Percentiles rank a stretch among this genome's conserved stretches.
phyloP scores from a whole-genome alignment of 2,329 filamentous ascomycete genomes.

The Penicillium vulpinum region DNA sequence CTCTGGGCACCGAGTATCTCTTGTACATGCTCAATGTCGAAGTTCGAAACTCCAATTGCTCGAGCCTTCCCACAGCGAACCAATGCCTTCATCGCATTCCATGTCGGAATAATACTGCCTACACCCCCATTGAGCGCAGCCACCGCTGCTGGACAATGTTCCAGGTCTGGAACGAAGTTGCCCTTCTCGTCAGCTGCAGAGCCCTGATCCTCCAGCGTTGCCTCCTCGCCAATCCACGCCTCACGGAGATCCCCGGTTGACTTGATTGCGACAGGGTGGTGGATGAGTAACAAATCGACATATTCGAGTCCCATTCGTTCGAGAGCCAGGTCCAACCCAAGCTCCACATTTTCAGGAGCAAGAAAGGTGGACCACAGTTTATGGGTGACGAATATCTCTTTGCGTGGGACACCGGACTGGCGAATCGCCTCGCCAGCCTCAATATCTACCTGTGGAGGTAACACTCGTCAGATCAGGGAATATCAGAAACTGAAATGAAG shows the following conservation, averaged over 20 bases:
- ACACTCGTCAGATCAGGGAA: neutral
- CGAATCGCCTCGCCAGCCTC: conserved; percentile 67
- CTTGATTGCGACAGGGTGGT: conserved; percentile 36
- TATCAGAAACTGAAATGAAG: neutral
- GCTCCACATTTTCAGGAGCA: conserved; percentile 58
- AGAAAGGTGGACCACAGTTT: conserved; percentile 83
- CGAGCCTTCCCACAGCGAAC: conserved; percentile 59
- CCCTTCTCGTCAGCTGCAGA: neutral
- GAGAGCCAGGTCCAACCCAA: conserved; percentile 62
- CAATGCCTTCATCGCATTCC: conserved; percentile 58
- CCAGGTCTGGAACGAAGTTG: neutral
- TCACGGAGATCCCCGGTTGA: neutral
- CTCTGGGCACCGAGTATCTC: conserved; percentile 67
- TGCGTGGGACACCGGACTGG: conserved; percentile 63
- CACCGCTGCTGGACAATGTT: neutral
- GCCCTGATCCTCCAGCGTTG: neutral
- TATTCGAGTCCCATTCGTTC: conserved; percentile 64
- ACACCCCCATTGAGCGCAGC: neutral
- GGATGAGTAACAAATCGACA: conserved; percentile 70
- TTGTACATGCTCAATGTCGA: conserved; percentile 72
- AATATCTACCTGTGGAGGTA: neutral
- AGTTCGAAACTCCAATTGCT: conserved; percentile 72
- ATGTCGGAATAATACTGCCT: conserved; percentile 45
- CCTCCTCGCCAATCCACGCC: neutral
- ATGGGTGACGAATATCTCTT: conserved; percentile 71